Evolutionary conservation across 1,284 basidiomycete genomes (phyloP), one percentile per base, ranked within the genome.

Genomic region (Golubevia sp.): DNA sequence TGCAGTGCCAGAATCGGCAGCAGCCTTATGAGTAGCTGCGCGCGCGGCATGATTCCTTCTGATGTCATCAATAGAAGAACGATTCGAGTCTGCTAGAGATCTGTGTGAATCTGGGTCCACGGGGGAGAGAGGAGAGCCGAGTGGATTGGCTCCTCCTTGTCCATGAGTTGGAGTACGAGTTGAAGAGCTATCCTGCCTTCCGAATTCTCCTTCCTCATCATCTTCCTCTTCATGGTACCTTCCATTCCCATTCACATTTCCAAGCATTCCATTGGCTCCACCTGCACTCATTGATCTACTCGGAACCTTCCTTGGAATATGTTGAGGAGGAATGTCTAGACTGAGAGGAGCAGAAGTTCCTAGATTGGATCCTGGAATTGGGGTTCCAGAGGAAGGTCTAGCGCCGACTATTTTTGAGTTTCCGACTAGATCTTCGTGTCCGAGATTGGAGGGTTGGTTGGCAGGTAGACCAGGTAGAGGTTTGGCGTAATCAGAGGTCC

Each of bases 51-150:
- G 74, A 27, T 73, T 73, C 59, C 74, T 63, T 23, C 73, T 67
- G 51, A 76, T 76, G 57, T 74, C 74, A 52, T 76, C 74, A 61
- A 76, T 76, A 58, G 68, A 70, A 53, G 62, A 67, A 55, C 74
- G 72, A 49, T 76, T 74, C 68, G 68, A 73, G 54, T 76, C 73
- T 44, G 68, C 69, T 68, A 76, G 61, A 38, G 73, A 63, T 15
- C 70, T 70, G 18, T 63, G 63, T 15, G 74, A 70, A 21, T 76
- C 73, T 2, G 74, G 26, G 20, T 74, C 74, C 15, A 64, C 67
- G 2, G 72, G 70, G 4, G 74, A 72, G 25, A 73, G 24, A 7
- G 73, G 70, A 4, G 30, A 34, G 30, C 30, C 11, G 30, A 34
- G 5, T 34, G 4, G 30, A 11, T 34, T 34, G 5, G 30, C 30